Evolutionary conservation across 2,329 filamentous ascomycete genomes (phyloP).

Genomic region (Ciborinia camelliae): DNA sequence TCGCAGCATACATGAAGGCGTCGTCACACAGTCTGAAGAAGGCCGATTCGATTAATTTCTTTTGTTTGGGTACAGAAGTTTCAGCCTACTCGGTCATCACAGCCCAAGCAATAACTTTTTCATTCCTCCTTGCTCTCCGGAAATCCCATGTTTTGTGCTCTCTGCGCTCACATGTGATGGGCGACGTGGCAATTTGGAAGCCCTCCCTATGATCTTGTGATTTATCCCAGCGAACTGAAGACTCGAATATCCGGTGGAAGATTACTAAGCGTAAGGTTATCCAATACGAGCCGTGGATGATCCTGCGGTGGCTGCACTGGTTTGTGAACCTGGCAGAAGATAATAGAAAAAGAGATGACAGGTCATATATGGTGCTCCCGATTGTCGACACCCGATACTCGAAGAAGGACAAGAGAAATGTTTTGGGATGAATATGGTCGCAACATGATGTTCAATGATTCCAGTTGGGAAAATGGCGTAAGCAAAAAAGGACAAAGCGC

Average conservation of each 20-base stretch:
- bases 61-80: background rate
- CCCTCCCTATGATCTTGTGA: background rate
- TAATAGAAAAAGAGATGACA: background rate
- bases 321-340: background rate
- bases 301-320: background rate
- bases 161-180: background rate
- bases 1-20: background rate
- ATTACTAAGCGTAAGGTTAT: background rate
- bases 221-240: background rate
- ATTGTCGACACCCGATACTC: background rate
- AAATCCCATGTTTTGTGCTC: background rate
- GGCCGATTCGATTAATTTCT: background rate
- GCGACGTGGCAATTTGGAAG: background rate
- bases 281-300: background rate
- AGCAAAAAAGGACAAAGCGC: background rate
- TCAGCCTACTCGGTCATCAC: background rate
- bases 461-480: background rate
- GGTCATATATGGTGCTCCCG: background rate
- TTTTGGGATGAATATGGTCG: background rate
- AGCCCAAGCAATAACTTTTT: background rate
- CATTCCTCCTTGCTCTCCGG: background rate
- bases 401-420: background rate
- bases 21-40: background rate
- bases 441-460: background rate
- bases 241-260: background rate